Base-by-base conservation (phyloP, 2,329 filamentous ascomycete species). In the Cephalotrichum gorgonifer region DNA sequence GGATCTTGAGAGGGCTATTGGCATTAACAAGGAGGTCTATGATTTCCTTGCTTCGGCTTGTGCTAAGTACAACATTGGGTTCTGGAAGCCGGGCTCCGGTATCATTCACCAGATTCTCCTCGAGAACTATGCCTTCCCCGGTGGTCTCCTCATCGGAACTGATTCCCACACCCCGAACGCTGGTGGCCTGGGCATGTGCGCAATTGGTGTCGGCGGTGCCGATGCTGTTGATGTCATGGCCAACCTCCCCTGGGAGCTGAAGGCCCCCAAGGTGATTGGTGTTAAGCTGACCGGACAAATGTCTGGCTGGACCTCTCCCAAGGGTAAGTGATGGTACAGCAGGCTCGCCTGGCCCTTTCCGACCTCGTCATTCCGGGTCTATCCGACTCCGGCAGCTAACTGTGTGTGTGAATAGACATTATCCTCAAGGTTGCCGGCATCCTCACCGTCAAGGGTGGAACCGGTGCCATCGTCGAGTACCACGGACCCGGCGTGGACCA, bases 31-130 rank as follows among this genome's bases (percentile, higher is more conserved):
- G 79, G 91, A 97, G 72, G 93, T 98, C 60, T 98, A 97, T 74
- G 86, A 97, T 73, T 98, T 98, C 79, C 75, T 98, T 65, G 81
- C 89, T 54, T 83, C 84, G 55, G 86, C 91, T 57, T 97, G 91
- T 69, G 90, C 90, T 64, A 98, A 97, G 78, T 98, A 97, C 79
- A 91, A 97, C 79, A 97, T 97, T 69, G 93, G 93, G 76, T 97
- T 97, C 85, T 98, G 93, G 93, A 88, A 81, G 70, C 93, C 93
- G 56, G 93, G 93, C 60, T 96, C 91, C 66, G 93, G 93, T 79
- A 98, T 97, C 68, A 98, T 98, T 61, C 93, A 98, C 76, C 93
- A 97, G 78, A 97, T 97, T 64, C 73, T 97, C 55, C 81, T 97
- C 52, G 93, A 98, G 76, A 97, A 97, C 79, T 97, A 97, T 70